These are phyloP conservation scores for Tricladium varicosporioides DNA, from an alignment of 2,329 filamentous ascomycete genomes.

Conservation along the genomic window DNA sequence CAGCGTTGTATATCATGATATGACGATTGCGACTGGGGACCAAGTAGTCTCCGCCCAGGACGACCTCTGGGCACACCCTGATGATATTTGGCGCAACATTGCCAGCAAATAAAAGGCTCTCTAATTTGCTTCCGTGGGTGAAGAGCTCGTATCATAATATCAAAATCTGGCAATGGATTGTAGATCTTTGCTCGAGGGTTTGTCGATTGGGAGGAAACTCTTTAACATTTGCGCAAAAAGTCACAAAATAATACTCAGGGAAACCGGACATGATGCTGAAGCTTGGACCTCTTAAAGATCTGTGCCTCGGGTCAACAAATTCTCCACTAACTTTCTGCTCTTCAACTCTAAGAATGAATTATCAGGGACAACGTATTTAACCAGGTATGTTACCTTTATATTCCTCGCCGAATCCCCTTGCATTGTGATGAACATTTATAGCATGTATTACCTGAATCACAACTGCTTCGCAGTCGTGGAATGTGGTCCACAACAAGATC, in stretches of 20 bases:
- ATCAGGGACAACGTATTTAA: too few species aligned
- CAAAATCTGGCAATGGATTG: background rate
- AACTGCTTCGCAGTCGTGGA: constrained; percentile 48
- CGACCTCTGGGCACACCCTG: background rate
- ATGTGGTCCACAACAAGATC: constrained; percentile 66
- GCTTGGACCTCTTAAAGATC: too few species aligned
- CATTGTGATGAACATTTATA: constrained; percentile 38
- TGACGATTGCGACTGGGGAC: background rate
- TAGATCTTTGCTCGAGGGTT: background rate
- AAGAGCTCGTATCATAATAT: constrained; percentile 25
- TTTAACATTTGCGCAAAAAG: too few species aligned
- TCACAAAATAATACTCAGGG: background rate
- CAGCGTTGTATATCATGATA: too few species aligned
- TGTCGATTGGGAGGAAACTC: too few species aligned
- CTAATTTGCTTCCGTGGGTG: constrained; percentile 9
- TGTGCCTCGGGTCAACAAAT: too few species aligned
- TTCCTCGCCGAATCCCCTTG: background rate
- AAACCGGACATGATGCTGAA: background rate
- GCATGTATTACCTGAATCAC: constrained; percentile 43
- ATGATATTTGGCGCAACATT: constrained; percentile 23
- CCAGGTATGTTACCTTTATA: background rate
- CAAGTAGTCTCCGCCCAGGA: background rate
- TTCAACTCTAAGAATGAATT: too few species aligned
- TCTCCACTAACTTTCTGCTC: too few species aligned
- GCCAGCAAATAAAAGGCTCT: constrained; percentile 26